A percentile compares a stretch with the other conserved stretches of the same genome.
Evolutionary conservation across 768 basidiomycete genomes (phyloP).

Genomic region (Podaxis sp.): DNA sequence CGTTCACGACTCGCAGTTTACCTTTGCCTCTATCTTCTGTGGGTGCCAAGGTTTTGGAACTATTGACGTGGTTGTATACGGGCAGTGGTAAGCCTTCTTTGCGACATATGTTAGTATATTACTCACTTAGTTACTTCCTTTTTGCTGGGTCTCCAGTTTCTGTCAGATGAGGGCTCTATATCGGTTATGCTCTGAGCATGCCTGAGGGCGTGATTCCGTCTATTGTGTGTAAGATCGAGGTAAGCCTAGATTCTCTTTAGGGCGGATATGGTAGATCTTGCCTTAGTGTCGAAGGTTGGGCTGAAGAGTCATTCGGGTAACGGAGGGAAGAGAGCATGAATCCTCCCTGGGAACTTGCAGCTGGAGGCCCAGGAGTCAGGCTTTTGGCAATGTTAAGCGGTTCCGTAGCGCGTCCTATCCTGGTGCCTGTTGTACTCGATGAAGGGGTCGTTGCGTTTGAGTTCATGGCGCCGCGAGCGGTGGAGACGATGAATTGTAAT

Average conservation of each 20-base stretch:
- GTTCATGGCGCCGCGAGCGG: not conserved
- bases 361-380: not conserved
- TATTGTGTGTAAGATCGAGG: not conserved
- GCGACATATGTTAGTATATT: not conserved
- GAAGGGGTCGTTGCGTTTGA: not conserved
- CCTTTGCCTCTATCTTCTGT: not conserved
- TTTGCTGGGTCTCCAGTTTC: not conserved
- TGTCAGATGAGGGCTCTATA: not conserved
- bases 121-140: not conserved
- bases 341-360: not conserved
- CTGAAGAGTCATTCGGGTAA: not conserved
- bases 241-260: not conserved
- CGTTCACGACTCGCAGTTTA: not conserved
- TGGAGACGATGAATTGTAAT: constrained; percentile 2
- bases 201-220: not conserved
- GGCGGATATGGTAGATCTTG: not conserved
- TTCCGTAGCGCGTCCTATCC: not conserved
- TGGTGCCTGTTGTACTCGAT: not conserved
- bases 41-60: not conserved
- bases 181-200: not conserved
- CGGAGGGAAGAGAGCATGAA: not conserved
- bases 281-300: not conserved
- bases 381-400: not conserved
- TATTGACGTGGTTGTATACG: not conserved
- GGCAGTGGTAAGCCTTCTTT: not conserved